Evolutionary conservation across 2,329 filamentous ascomycete genomes (phyloP).

Genomic region (Aspergillus oerlinghausenensis): DNA sequence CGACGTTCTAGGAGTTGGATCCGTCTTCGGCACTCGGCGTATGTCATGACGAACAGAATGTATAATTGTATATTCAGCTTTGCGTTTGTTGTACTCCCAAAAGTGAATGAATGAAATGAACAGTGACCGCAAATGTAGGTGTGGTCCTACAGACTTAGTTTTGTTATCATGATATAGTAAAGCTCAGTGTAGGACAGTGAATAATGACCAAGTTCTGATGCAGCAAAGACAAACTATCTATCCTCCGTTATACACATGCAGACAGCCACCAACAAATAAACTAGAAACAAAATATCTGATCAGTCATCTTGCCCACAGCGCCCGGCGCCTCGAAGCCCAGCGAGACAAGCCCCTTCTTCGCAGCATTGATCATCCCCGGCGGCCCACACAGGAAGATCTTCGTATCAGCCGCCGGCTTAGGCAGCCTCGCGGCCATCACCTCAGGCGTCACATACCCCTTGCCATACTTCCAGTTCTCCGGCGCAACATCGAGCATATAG

Average conservation of each 20-base stretch:
- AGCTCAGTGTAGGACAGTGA: no score
- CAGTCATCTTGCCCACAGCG: conserved; percentile 47
- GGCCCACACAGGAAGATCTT: conserved; percentile 59
- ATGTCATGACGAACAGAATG: no score
- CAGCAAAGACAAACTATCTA: neutral
- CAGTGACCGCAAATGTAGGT: no score
- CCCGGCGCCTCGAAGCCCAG: conserved; percentile 51
- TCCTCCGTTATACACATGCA: neutral
- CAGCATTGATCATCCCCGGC: conserved; percentile 55
- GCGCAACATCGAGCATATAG: conserved; percentile 51
- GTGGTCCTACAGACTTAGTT: no score
- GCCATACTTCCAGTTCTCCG: conserved; percentile 45
- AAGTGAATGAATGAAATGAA: no score
- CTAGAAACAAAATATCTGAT: conserved; percentile 54
- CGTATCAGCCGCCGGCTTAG: conserved; percentile 41
- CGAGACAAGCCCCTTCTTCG: conserved; percentile 48
- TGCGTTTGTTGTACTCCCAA: no score
- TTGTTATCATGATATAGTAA: no score
- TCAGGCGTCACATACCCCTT: conserved; percentile 50
- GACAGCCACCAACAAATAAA: no score
- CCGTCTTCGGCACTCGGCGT: no score
- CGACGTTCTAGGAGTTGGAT: neutral
- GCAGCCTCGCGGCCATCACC: conserved; percentile 48
- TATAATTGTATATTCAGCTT: no score
- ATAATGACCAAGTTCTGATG: no score